phyloP scores from a whole-genome alignment of 1,139 yeast species.

The Pichia sp. region DNA sequence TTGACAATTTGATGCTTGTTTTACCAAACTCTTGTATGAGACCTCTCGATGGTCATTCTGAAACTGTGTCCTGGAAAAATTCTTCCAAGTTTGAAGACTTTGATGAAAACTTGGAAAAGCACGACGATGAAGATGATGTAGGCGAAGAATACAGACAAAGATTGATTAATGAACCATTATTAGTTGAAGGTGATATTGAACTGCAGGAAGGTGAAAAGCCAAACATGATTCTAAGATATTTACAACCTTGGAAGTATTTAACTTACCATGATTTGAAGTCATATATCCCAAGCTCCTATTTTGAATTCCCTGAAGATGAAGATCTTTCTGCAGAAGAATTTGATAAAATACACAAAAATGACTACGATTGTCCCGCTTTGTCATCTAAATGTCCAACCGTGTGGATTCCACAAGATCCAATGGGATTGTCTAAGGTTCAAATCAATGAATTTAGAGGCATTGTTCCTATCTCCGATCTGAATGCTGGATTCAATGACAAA shows the following conservation, averaged over 20 bases:
- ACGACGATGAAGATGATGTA: background rate
- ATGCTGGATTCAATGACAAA: constrained; percentile 49
- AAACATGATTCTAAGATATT: constrained; percentile 17
- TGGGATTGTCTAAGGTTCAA: constrained; percentile 60
- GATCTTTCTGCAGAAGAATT: no score
- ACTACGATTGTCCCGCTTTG: constrained; percentile 63
- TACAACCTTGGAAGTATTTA: constrained; percentile 27
- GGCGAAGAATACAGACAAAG: constrained; percentile 10
- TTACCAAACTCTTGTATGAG: constrained; percentile 65
- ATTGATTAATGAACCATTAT: constrained; percentile 22
- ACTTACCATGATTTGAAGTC: constrained; percentile 28
- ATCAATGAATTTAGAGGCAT: constrained; percentile 49
- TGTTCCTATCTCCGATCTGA: constrained; percentile 50
- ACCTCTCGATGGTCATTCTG: constrained; percentile 60
- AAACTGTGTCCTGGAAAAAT: constrained; percentile 42
- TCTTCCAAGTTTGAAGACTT: constrained; percentile 10
- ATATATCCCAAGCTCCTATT: constrained; percentile 28
- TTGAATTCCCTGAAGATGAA: constrained; percentile 31
- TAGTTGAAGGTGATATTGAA: constrained; percentile 25
- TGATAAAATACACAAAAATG: constrained; percentile 34
- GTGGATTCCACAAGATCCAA: constrained; percentile 62
- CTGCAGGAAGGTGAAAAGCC: constrained; percentile 7
- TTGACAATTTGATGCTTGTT: constrained; percentile 48
- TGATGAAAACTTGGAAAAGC: background rate
- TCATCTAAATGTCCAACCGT: constrained; percentile 53